Evolutionary conservation across 441 rosid species (phyloP).

Genomic region (Euphorbia neoarborescens): DNA sequence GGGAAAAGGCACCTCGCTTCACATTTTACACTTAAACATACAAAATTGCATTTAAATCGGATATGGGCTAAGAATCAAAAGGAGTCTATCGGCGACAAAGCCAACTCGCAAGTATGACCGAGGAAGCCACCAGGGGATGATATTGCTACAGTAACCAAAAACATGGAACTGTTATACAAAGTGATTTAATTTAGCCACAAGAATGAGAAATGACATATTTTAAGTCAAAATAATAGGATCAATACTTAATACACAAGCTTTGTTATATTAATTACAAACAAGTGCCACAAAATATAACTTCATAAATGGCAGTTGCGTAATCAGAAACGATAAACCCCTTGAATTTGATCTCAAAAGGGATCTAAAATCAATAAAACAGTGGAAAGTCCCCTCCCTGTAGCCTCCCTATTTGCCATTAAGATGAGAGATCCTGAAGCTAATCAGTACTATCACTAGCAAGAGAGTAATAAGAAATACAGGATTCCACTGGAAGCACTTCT

Average conservation of each 20-base stretch:
- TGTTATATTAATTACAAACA: too few relatives aligned
- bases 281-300: background rate
- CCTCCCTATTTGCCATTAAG: background rate
- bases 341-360: background rate
- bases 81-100: background rate
- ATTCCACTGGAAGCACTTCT: background rate
- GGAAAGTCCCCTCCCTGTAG: background rate
- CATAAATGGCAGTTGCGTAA: background rate
- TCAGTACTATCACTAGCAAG: background rate
- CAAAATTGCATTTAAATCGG: background rate
- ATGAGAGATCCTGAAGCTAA: background rate
- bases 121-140: background rate
- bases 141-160: background rate
- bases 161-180: background rate
- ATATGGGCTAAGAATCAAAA: background rate
- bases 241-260: too few relatives aligned
- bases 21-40: background rate
- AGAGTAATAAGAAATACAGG: background rate
- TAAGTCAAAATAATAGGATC: too few relatives aligned
- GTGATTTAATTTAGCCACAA: too few relatives aligned
- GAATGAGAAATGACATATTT: too few relatives aligned
- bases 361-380: background rate
- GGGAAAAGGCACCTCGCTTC: background rate
- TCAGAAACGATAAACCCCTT: background rate
- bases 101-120: background rate